phyloP scores from a whole-genome alignment of 257 asterid genomes.

The Verbena officinalis region DNA sequence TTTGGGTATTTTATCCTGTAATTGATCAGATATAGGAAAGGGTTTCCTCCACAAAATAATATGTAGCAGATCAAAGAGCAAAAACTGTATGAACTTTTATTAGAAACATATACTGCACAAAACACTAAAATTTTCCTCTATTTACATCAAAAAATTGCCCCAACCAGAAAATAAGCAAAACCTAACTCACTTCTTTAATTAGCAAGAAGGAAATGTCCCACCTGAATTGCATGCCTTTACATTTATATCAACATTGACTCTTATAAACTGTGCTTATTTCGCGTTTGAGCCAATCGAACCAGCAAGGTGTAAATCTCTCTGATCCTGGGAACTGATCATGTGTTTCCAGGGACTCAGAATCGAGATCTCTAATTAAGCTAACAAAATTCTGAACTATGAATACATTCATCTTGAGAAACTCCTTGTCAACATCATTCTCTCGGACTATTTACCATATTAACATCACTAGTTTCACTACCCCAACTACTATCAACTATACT shows the following conservation, averaged over 20 bases:
- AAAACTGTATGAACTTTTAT: background rate
- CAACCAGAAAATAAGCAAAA: constrained; percentile 18
- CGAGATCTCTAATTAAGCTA: too few species aligned
- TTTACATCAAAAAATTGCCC: constrained; percentile 35
- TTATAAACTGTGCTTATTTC: too few species aligned
- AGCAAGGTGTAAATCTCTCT: too few species aligned
- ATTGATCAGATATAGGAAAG: too few species aligned
- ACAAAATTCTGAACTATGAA: background rate
- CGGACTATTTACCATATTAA: constrained; percentile 27
- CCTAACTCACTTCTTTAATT: constrained; percentile 27
- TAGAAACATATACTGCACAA: background rate
- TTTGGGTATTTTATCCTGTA: too few species aligned
- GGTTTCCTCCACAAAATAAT: too few species aligned
- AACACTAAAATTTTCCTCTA: constrained; percentile 29
- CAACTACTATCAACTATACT: constrained; percentile 50
- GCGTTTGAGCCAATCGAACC: too few species aligned
- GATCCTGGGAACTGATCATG: too few species aligned
- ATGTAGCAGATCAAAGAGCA: too few species aligned
- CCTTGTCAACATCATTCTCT: constrained; percentile 26
- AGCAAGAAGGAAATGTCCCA: constrained; percentile 34
- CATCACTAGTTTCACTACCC: constrained; percentile 35
- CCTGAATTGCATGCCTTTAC: constrained; percentile 24
- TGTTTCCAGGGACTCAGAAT: too few species aligned
- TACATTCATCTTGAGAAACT: constrained; percentile 7
- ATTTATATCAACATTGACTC: constrained; percentile 10